Evolutionary conservation across 202 grass and related monocot species (phyloP), one percentile per base, ranked within the genome.

Genomic region (Carex sylvatica): DNA sequence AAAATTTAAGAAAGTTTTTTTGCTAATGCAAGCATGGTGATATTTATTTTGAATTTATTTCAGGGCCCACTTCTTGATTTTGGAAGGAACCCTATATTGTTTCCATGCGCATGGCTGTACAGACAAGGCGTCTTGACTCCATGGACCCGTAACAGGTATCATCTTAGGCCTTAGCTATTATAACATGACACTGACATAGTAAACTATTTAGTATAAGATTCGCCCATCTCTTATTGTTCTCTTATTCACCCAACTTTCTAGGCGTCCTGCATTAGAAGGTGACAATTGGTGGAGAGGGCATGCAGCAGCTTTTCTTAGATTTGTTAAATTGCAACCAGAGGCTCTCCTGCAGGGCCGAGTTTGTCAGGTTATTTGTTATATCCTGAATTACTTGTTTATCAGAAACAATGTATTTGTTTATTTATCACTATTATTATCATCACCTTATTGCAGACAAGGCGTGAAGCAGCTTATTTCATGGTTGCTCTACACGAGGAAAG

Each of bases 251-350:
- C 42, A 76, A 82, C 10, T 75, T 85, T 81, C 70, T 83, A 95
- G 95, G 81, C 90, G 89, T 65, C 95, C 90, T 87, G 89, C 87
- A 89, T 91, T 98, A 90, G 90, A 98, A 90, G 95, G 95, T 65
- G 95, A 98, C 85, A 98, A 98, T 80, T 98, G 92, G 92, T 98
- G 92, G 95, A 83, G 92, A 86, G 95, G 95, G 56, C 95, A 98
- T 91, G 92, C 95, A 47, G 87, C 92, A 65, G 95, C 95, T 51
- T 98, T 91, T 86, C 91, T 98, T 75, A 87, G 90, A 83, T 98
- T 89, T 70, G 90, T 86, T 81, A 88, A 95, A 84, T 81, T 95
- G 91, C 82, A 89, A 87, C 87, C 95, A 75, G 85, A 89, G 87
- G 76, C 91, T 84, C 95, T 98, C 79, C 71, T 90, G 72, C 72